These are phyloP conservation scores for Pisolithus marmoratus DNA, from an alignment of 768 basidiomycete genomes.

Conservation along the genomic window DNA sequence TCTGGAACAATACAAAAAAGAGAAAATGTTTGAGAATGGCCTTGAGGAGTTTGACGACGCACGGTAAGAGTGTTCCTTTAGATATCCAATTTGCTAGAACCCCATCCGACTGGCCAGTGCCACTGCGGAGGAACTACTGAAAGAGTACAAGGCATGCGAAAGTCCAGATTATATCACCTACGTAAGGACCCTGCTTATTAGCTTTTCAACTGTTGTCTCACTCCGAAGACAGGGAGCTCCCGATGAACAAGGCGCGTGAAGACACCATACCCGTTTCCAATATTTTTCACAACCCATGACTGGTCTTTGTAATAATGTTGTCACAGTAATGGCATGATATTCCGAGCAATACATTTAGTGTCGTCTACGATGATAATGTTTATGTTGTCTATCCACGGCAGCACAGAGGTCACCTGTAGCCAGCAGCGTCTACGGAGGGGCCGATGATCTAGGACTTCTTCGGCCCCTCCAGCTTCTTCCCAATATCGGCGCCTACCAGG, in stretches of 20 bases:
- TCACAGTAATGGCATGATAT: neutral
- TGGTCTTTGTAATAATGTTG: conserved; percentile 1
- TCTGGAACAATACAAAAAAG: conserved; percentile 96
- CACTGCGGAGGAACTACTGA: conserved; percentile 79
- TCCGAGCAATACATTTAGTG: conserved; percentile 18
- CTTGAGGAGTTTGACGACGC: conserved; percentile 97
- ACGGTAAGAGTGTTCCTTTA: conserved; percentile 44
- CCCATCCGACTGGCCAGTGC: conserved; percentile 42
- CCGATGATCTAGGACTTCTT: conserved; percentile 56
- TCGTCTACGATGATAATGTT: conserved; percentile 19
- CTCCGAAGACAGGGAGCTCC: conserved; percentile 23
- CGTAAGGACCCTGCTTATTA: conserved; percentile 35
- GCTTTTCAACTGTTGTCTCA: neutral
- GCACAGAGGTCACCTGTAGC: conserved; percentile 24
- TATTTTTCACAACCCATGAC: neutral
- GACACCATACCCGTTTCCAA: neutral
- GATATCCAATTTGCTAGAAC: neutral
- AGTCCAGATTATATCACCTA: conserved; percentile 91
- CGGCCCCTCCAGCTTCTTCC: conserved; percentile 76
- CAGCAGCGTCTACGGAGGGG: conserved; percentile 30
- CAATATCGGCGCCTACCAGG: conserved; percentile 66
- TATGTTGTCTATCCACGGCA: conserved; percentile 12
- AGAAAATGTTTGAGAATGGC: conserved; percentile 89
- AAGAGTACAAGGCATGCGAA: conserved; percentile 96
- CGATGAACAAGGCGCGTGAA: conserved; percentile 25